Evolutionary conservation across 1,139 yeast genomes (phyloP), one percentile per base, ranked within the genome.

Genomic region (Yamadazyma mexicana): DNA sequence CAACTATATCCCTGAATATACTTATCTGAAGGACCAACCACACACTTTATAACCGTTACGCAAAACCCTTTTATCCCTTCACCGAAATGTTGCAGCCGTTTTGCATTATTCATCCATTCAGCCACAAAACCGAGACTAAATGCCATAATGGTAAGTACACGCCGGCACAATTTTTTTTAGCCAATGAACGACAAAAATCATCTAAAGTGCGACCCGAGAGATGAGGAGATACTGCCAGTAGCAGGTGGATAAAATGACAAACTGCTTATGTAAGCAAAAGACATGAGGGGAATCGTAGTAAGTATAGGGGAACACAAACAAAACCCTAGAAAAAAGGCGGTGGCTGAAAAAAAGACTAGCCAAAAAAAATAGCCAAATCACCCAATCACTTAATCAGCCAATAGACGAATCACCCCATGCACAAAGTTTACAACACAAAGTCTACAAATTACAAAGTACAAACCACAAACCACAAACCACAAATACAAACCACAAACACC

Each of bases 221-320:
- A 24, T 12, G 35, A 16, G 35, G 35, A 33, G 35, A 33, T n/a
- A n/a, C n/a, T n/a, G n/a, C 5, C 22, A 20, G 22, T 20, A 8
- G 22, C 26, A 16, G 25, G 35, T 33, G 35, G 35, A 33, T 33
- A 33, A 33, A 17, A 8, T 16, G 35, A 33, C 35, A 24, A 4
- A 11, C 33, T 5, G 31, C 30, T 33, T 33, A 33, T 16, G 24
- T 33, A 33, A 33, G 11, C 9, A 25, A 10, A 7, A 9, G 31
- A 33, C 35, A 33, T 25, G 20, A 25, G 35, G 35, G 35, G 11
- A 32, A 27, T 14, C 31, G 8, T 20, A 20, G 22, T 5, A 20
- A 8, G 22, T 6, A 27, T 14, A n/a, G n/a, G n/a, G n/a, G n/a
- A n/a, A n/a, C n/a, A n/a, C n/a, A n/a, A n/a, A n/a, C 27, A 7